Base-by-base conservation (phyloP, 345 rosid genomes). In the Brassica nigra region DNA sequence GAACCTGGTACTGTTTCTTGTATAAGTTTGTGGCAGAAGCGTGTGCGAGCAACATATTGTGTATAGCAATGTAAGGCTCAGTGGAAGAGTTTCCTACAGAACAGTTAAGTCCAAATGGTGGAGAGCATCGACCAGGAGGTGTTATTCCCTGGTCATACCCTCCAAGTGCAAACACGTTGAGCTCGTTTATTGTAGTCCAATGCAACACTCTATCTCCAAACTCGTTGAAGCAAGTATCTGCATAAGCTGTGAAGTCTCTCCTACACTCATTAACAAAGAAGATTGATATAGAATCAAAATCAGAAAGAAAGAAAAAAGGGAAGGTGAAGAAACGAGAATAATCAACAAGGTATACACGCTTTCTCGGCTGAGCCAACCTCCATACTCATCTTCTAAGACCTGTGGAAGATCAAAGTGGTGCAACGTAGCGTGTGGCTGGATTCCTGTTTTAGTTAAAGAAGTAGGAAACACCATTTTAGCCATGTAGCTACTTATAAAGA, bases 201-300 rank as follows among this genome's bases (percentile, higher is more conserved):
- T 89, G 87, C 86, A 82, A 87, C 66, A 94, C 98, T 33, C 97
- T 87, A 74, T 94, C 98, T 6, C 98, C 98, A 66, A 92, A 94
- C 69, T 81, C 86, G 84, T 87, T 77, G 76, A 94, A 94, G 68
- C 47, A 76, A 58, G 68, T 68, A 15, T 68, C 23, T 58, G 79
- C 79, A 68, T 76, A 76, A 15, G 67, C 79, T 11, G 93, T 91
- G 68, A 84, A 94, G 84, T 94, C 98, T 62, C 88, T 79, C 84
- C 98, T 92, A 90, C 47, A 23, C 15, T 49, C 66, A 57, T 76
- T 27, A 1, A 66, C 58, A 37, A 64, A 4, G 52, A 11, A 63
- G 62, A 31, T 31, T 47, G 29, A 66, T 55, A 44, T 12, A 12
- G 18, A 75, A 33, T 31, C 36, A 47, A 34, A 47, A 47, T 49